Percentiles rank a stretch among this genome's conserved stretches.
Evolutionary conservation across 2,329 filamentous ascomycete genomes (phyloP).

Genomic region (Zymoseptoria tritici): DNA sequence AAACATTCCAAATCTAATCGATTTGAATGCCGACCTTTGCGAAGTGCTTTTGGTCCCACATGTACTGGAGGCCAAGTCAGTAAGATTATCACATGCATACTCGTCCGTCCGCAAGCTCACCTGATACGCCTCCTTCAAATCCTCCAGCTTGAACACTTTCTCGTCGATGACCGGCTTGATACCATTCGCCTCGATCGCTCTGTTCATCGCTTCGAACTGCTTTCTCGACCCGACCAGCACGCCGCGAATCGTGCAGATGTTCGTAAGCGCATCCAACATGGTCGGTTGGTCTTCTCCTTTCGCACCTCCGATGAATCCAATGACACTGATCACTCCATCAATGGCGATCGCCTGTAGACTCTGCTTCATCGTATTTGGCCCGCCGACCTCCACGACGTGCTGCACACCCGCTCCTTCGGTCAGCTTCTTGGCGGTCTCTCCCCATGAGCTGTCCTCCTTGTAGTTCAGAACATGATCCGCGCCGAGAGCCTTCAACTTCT

Average conservation of each 20-base stretch:
- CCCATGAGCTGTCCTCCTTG: constrained; percentile 46
- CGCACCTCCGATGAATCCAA: constrained; percentile 50
- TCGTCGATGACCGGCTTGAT: constrained; percentile 54
- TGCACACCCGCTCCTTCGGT: constrained; percentile 53
- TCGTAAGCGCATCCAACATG: constrained; percentile 44
- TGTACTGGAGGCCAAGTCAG: constrained; percentile 12
- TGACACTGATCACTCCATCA: constrained; percentile 50
- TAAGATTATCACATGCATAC: background rate
- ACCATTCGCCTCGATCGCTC: constrained; percentile 51
- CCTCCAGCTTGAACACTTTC: constrained; percentile 47
- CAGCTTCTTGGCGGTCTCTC: constrained; percentile 44
- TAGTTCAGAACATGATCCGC: constrained; percentile 54
- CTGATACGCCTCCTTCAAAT: constrained; percentile 46
- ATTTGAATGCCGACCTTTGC: constrained; percentile 37
- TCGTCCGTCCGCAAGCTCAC: constrained; percentile 27
- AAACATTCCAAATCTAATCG: constrained; percentile 17
- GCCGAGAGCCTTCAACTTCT: constrained; percentile 45
- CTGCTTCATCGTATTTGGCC: constrained; percentile 52
- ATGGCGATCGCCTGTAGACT: constrained; percentile 36
- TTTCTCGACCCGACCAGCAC: constrained; percentile 49
- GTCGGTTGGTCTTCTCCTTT: constrained; percentile 42
- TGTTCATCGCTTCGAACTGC: constrained; percentile 54
- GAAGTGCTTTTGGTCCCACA: constrained; percentile 44
- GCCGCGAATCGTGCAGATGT: constrained; percentile 50
- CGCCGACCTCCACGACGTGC: constrained; percentile 60